phyloP scores from a whole-genome alignment of 2,329 filamentous ascomycete species.

The Diaporthe velutina region DNA sequence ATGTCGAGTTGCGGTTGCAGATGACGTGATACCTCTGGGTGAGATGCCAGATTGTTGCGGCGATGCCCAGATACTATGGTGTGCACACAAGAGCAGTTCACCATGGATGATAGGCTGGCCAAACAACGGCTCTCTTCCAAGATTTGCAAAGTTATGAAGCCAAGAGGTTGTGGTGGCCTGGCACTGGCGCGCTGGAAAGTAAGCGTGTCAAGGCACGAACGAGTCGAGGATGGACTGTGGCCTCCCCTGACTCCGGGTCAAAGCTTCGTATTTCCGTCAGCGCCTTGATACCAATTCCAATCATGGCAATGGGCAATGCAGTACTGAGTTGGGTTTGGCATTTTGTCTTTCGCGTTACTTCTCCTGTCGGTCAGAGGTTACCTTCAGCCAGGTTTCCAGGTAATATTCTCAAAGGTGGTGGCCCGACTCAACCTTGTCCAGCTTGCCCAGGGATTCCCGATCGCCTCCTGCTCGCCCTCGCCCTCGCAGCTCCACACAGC shows the following conservation, averaged over 20 bases:
- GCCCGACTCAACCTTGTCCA: background rate
- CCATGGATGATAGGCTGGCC: background rate
- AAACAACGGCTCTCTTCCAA: background rate
- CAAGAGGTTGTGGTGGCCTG: slow-evolving; percentile 4
- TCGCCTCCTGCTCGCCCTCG: background rate
- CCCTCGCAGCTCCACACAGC: background rate
- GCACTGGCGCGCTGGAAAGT: background rate
- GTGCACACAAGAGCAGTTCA: background rate
- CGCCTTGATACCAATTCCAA: background rate
- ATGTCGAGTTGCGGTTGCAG: background rate
- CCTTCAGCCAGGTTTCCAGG: background rate
- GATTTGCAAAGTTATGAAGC: background rate
- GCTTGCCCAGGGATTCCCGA: background rate
- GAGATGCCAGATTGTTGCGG: background rate
- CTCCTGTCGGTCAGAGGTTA: no score
- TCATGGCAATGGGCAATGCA: background rate
- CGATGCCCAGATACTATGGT: background rate
- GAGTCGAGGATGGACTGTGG: background rate
- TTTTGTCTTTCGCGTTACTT: background rate
- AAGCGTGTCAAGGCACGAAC: slow-evolving; percentile 1
- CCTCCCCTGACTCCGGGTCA: background rate
- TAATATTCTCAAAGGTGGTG: background rate
- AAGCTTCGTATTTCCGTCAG: slow-evolving; percentile 6
- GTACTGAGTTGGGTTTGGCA: background rate
- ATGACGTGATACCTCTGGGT: slow-evolving; percentile 1